Evolutionary conservation across 2,329 filamentous ascomycete genomes (phyloP).

Genomic region (Clarireedia homoeocarpa): DNA sequence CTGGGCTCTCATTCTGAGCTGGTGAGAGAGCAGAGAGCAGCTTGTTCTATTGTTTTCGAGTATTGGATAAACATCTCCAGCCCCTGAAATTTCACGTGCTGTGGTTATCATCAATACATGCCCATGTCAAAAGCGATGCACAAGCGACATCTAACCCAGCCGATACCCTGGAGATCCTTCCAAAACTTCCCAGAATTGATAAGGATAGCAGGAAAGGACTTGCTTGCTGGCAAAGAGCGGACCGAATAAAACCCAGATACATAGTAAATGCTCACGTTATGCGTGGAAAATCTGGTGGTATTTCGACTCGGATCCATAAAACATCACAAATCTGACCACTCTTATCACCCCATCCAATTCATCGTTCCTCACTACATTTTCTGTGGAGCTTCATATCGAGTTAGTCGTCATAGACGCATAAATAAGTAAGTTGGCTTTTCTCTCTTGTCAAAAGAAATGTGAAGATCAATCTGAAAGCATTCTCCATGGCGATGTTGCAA

Average conservation of each 20-base stretch:
- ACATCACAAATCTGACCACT: conserved; percentile 1
- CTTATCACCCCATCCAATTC: conserved; percentile 2
- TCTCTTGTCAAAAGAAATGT: background rate
- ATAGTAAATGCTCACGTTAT: no score
- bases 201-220: background rate
- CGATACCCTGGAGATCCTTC: background rate
- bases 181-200: background rate
- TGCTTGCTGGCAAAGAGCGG: background rate
- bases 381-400: conserved; percentile 6
- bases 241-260: background rate
- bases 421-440: background rate
- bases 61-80: background rate
- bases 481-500: background rate
- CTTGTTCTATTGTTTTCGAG: background rate
- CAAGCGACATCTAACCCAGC: no score
- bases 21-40: background rate
- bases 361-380: conserved; percentile 3
- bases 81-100: background rate
- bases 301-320: background rate
- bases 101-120: background rate
- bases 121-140: background rate
- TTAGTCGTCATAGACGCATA: conserved; percentile 10
- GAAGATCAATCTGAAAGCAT: background rate
- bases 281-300: no score
- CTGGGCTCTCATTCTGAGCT: background rate